A percentile compares a stretch with the other conserved stretches of the same genome.
Evolutionary conservation across 2,329 filamentous ascomycete species (phyloP).

Genomic region (Amauroascus niger): DNA sequence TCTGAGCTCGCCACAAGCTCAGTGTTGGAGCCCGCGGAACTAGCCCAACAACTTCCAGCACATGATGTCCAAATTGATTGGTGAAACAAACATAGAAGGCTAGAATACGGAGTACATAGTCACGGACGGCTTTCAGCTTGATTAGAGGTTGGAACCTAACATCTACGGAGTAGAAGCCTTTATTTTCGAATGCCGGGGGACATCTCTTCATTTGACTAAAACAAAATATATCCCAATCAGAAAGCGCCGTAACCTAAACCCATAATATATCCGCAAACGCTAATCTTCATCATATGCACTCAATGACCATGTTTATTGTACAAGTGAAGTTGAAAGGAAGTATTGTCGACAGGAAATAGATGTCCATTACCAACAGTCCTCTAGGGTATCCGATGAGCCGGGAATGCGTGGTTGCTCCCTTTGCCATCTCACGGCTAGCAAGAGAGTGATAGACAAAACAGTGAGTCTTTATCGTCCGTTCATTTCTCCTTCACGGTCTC

Average conservation of each 20-base stretch:
- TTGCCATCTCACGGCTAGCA: neutral
- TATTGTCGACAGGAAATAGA: neutral
- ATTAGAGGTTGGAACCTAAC: neutral
- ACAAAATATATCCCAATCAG: neutral
- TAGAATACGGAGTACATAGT: neutral
- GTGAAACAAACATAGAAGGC: too few relatives aligned
- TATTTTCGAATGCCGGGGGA: neutral
- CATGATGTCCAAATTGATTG: neutral
- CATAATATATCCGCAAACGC: conserved; percentile 8
- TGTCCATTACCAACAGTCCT: neutral
- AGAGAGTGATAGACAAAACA: neutral
- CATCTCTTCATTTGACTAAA: conserved; percentile 2
- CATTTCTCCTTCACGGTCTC: neutral
- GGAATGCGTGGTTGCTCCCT: neutral
- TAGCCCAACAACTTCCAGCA: neutral
- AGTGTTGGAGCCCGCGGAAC: neutral
- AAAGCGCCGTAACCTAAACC: conserved; percentile 5
- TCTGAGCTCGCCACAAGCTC: neutral
- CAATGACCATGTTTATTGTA: conserved; percentile 8
- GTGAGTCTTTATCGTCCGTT: neutral
- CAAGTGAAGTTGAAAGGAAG: neutral
- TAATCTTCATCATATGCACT: conserved; percentile 7
- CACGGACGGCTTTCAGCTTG: neutral
- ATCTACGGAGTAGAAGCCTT: neutral
- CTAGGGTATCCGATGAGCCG: neutral